Base-by-base conservation (phyloP, 2,329 filamentous ascomycete species). In the Chaetomium strumarium region DNA sequence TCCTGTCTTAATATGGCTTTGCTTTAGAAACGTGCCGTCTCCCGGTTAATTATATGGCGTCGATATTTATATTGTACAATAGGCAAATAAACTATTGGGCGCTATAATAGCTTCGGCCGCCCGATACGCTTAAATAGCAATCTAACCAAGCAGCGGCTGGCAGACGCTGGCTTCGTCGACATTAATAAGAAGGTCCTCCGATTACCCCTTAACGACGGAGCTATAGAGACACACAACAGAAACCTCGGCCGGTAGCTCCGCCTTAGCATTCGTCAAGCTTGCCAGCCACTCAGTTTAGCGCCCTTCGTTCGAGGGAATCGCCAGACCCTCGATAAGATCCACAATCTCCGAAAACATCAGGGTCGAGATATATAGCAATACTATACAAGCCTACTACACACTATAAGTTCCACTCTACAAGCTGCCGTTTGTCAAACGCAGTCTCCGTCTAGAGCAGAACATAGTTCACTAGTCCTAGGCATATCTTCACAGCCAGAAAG, bases 241-340 rank as follows among this genome's bases (percentile, higher is more conserved):
- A 79, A 85, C 42, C 77, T 90, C 49, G 89, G 87, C 30, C 77
- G 83, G 53, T 95, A 88, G 87, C 95, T 95, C 70, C 90, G 91
- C 64, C 73, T 92, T 20, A 84, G 83, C 36, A 75, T 96, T 60
- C 83, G 79, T 11, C 81, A 88, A 63, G 86, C 86, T 24, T 70
- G 95, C 46, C 81, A 90, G 60, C 83, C 84, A 12, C 74, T 95
- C 62, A 85, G 84, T 58, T 68, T 93, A 62, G 86, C 79, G 36
- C 86, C 90, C 8, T 77, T 96, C 64, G 84, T 80, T 41, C 79
- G 84, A 53, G 74, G 84, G 39, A 79, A 81, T 48, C 68, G 72
- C 30, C 88, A 81, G 80, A 72, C 76, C 40, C 66, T 73, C 41
- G 74, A 77, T n/a, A 74, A 87, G 55, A 84, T 95, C 43, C 72